Percentiles rank a stretch among this genome's conserved stretches.
Evolutionary conservation across 805 yeast species (phyloP).

Genomic region (Blastobotrys americana): DNA sequence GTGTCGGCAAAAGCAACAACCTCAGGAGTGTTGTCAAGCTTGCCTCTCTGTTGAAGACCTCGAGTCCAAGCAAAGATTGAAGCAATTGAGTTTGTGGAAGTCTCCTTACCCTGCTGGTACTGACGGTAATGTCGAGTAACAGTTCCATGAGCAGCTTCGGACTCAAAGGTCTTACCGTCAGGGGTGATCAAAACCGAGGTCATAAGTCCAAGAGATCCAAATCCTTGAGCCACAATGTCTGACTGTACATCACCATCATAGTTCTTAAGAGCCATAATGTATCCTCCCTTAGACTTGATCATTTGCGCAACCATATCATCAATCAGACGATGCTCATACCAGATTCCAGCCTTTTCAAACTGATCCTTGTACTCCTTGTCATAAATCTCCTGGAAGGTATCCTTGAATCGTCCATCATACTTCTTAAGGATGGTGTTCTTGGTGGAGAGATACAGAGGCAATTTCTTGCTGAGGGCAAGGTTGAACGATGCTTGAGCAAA

Average conservation of each 20-base stretch:
- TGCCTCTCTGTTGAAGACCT: constrained; percentile 89
- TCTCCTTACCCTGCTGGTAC: constrained; percentile 94
- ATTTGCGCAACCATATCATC: constrained; percentile 99
- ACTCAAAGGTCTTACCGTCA: constrained; percentile 90
- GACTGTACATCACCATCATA: constrained; percentile 98
- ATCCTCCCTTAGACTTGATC: constrained; percentile 94
- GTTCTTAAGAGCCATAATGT: constrained; percentile 91
- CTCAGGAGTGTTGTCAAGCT: constrained; percentile 76
- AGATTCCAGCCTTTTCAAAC: constrained; percentile 76
- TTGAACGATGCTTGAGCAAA: constrained; percentile 92
- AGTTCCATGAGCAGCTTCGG: constrained; percentile 99
- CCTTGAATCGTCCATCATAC: constrained; percentile 95
- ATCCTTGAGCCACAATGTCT: constrained; percentile 96
- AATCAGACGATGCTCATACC: constrained; percentile 94
- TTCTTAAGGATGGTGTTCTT: constrained; percentile 91
- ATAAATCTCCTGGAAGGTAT: constrained; percentile 77
- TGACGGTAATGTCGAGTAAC: constrained; percentile 96
- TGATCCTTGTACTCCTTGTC: constrained; percentile 57
- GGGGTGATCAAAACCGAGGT: constrained; percentile 96
- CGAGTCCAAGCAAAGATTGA: constrained; percentile 96
- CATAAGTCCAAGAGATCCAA: constrained; percentile 95
- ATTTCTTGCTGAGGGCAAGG: constrained; percentile 68
- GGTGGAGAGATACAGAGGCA: constrained; percentile 81
- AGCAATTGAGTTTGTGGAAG: constrained; percentile 95
- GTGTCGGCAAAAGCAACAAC: constrained; percentile 72